phyloP scores from a whole-genome alignment of 2,329 filamentous ascomycete species.

The Cladosporium sp. region DNA sequence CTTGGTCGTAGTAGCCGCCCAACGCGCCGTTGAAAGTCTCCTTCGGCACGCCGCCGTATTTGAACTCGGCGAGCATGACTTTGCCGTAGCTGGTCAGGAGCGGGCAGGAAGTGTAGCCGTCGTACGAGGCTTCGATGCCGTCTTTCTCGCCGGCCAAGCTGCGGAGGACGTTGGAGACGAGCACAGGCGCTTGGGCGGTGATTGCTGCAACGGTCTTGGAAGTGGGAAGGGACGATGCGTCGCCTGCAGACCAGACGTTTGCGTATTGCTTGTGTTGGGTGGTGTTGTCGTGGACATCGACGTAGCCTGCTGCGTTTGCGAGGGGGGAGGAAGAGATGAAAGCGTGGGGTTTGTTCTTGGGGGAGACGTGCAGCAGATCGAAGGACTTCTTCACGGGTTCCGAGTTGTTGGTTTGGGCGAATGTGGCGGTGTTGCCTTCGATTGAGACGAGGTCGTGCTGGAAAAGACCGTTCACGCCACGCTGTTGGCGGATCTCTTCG shows the following conservation, averaged over 20 bases:
- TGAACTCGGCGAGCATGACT: conserved; percentile 62
- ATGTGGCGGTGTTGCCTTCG: conserved; percentile 35
- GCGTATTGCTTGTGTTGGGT: conserved; percentile 35
- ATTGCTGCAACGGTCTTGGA: conserved; percentile 39
- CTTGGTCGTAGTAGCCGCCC: conserved; percentile 54
- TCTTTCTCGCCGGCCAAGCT: conserved; percentile 21
- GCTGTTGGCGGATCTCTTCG: conserved; percentile 32
- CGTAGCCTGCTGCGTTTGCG: conserved; percentile 34
- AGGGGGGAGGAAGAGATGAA: conserved; percentile 35
- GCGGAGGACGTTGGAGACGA: conserved; percentile 34
- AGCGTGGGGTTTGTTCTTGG: conserved; percentile 35
- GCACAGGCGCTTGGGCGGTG: conserved; percentile 34
- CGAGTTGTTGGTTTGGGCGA: conserved; percentile 24
- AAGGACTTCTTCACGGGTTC: conserved; percentile 31
- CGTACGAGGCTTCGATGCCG: conserved; percentile 24
- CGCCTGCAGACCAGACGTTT: conserved; percentile 38
- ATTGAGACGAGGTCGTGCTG: conserved; percentile 36
- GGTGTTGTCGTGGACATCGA: conserved; percentile 34
- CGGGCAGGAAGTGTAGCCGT: conserved; percentile 39
- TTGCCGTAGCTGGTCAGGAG: conserved; percentile 50
- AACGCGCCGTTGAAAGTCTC: conserved; percentile 58
- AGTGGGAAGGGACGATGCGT: conserved; percentile 35
- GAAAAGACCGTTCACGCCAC: conserved; percentile 37
- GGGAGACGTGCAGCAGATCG: conserved; percentile 36
- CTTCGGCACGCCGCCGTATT: conserved; percentile 59